Conservation (phyloP, 768 basidiomycete genomes). For the Calocera viscosa region DNA sequence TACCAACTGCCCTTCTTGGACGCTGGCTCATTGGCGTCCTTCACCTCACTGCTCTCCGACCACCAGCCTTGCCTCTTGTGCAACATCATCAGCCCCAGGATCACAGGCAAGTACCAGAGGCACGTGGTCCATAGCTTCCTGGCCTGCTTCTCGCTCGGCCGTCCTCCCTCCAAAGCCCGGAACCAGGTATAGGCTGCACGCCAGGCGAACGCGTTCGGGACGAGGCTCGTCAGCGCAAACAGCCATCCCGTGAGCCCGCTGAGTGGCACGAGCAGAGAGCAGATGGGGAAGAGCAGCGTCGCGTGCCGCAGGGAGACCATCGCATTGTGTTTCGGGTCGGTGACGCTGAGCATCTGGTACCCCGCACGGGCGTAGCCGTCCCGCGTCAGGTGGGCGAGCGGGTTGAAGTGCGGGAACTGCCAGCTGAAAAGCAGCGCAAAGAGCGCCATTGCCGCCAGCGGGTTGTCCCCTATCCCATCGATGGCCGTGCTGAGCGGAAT, state of each 20-base stretch:
- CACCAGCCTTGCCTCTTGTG: slow-evolving; percentile 82
- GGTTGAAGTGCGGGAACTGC: slow-evolving; percentile 98
- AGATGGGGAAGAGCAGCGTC: slow-evolving; percentile 60
- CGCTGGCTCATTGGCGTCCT: not conserved
- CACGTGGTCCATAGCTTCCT: slow-evolving; percentile 63
- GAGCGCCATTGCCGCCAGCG: slow-evolving; percentile 65
- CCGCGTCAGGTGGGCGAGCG: slow-evolving; percentile 77
- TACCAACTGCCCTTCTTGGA: too few relatives aligned
- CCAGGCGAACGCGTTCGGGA: slow-evolving; percentile 62
- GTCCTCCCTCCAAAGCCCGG: not conserved
- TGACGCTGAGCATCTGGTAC: slow-evolving; percentile 81
- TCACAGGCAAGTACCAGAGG: slow-evolving; percentile 80
- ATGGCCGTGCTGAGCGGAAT: slow-evolving; percentile 27
- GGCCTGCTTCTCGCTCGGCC: slow-evolving; percentile 51
- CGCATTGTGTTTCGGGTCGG: slow-evolving; percentile 65
- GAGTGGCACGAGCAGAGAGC: slow-evolving; percentile 68
- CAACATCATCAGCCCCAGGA: slow-evolving; percentile 87
- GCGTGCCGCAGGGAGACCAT: slow-evolving; percentile 78
- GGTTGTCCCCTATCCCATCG: slow-evolving; percentile 41
- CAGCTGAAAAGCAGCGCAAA: slow-evolving; percentile 83
- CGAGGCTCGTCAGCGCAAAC: slow-evolving; percentile 63
- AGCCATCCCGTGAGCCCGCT: slow-evolving; percentile 87
- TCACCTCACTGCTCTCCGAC: slow-evolving; percentile 23
- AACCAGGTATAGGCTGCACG: slow-evolving; percentile 44
- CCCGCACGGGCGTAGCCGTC: slow-evolving; percentile 85